Percentiles rank a stretch among this genome's conserved stretches.
These are phyloP conservation scores for Pulchroboletus neoregius DNA, from an alignment of 1,284 basidiomycete genomes.

Conservation along the genomic window DNA sequence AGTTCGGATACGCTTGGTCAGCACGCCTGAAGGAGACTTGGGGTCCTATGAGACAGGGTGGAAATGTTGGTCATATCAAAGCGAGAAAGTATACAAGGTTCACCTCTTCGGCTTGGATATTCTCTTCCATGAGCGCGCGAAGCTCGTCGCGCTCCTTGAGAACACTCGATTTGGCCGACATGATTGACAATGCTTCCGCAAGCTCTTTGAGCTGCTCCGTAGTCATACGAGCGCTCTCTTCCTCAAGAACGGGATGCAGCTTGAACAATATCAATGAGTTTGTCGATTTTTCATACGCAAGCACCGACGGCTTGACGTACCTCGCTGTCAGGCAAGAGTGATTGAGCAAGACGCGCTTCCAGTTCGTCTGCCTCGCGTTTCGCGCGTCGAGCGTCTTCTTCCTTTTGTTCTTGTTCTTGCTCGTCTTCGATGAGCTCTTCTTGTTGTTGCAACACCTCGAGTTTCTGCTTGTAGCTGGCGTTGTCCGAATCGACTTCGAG, in stretches of 20 bases:
- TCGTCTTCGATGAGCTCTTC: slow-evolving; percentile 99
- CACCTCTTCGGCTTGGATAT: slow-evolving; percentile 82
- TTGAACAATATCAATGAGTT: slow-evolving; percentile 13
- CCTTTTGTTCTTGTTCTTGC: slow-evolving; percentile 96
- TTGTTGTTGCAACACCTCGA: slow-evolving; percentile 96
- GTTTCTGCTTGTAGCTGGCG: slow-evolving; percentile 95
- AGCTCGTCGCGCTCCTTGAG: slow-evolving; percentile 95
- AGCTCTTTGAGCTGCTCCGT: slow-evolving; percentile 95
- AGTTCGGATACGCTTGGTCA: slow-evolving; percentile 90
- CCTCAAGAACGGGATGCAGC: slow-evolving; percentile 48
- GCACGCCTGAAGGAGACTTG: slow-evolving; percentile 71
- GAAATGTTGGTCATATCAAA: slow-evolving; percentile 5
- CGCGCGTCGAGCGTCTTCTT: slow-evolving; percentile 85
- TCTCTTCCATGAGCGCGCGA: slow-evolving; percentile 87
- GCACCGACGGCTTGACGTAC: slow-evolving; percentile 32
- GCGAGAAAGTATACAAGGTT: slow-evolving; percentile 4
- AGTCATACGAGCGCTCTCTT: slow-evolving; percentile 89
- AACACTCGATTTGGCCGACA: slow-evolving; percentile 95
- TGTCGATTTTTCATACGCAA: not conserved
- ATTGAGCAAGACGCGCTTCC: slow-evolving; percentile 72
- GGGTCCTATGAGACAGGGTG: slow-evolving; percentile 62
- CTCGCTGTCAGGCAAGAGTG: slow-evolving; percentile 77
- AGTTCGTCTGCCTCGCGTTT: slow-evolving; percentile 75
- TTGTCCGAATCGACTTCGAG: slow-evolving; percentile 92
- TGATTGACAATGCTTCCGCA: slow-evolving; percentile 85